Percentiles rank a stretch among this genome's conserved stretches.
These are phyloP conservation scores for Penicillium longicatenatum DNA, from an alignment of 495 filamentous ascomycete species.

Conservation along the genomic window DNA sequence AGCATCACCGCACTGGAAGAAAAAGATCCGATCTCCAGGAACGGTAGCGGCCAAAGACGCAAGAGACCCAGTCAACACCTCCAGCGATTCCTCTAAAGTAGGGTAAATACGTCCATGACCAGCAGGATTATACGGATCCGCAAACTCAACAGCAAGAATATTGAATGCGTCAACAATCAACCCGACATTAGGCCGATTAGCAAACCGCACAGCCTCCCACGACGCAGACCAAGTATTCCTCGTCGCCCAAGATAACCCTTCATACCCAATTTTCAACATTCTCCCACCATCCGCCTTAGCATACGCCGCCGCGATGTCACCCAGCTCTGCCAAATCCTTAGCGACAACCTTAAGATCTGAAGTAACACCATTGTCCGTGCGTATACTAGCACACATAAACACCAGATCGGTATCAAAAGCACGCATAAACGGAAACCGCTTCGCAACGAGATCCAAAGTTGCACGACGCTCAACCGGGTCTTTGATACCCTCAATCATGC, in stretches of 20 bases:
- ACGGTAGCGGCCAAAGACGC: constrained; percentile 51
- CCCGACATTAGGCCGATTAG: constrained; percentile 60
- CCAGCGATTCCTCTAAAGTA: constrained; percentile 25
- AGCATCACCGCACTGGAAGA: constrained; percentile 72
- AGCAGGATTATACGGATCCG: constrained; percentile 52
- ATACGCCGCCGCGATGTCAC: constrained; percentile 34
- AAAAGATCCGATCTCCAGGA: constrained; percentile 64
- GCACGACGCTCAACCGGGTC: constrained; percentile 25
- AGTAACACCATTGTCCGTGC: constrained; percentile 32
- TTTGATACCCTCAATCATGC: constrained; percentile 33
- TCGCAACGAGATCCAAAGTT: constrained; percentile 28
- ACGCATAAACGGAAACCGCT: constrained; percentile 41
- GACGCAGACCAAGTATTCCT: constrained; percentile 61
- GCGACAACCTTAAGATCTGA: constrained; percentile 33
- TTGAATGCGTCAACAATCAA: constrained; percentile 73
- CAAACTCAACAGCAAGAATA: constrained; percentile 66
- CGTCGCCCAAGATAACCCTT: constrained; percentile 61
- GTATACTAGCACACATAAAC: constrained; percentile 38
- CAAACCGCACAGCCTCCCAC: constrained; percentile 59
- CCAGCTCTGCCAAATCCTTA: constrained; percentile 31
- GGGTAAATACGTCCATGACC: constrained; percentile 31
- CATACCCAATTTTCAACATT: constrained; percentile 36
- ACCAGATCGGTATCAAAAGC: constrained; percentile 40
- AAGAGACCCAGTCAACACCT: constrained; percentile 35
- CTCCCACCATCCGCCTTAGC: constrained; percentile 30